These are phyloP conservation scores for Codiaeum variegatum DNA, from an alignment of 441 rosid genomes.

Conservation along the genomic window DNA sequence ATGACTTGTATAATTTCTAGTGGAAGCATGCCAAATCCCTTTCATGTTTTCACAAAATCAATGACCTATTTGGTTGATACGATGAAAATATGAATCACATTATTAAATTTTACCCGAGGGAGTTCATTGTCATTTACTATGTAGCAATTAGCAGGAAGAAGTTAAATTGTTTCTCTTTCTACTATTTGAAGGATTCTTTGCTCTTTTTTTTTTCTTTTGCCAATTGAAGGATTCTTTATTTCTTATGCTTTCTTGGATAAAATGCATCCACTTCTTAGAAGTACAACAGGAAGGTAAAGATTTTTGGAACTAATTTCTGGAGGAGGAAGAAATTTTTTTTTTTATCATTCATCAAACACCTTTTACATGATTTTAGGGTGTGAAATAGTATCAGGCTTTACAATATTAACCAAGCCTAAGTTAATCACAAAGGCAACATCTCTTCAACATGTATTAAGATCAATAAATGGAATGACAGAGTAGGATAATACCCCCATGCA, in stretches of 20 bases:
- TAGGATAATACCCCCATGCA: slow-evolving; percentile 28
- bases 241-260: not conserved
- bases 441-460: not conserved
- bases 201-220: not conserved
- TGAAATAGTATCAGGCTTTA: not conserved
- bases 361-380: slow-evolving; percentile 3
- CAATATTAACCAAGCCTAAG: not conserved
- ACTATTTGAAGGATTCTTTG: not conserved
- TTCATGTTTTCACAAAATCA: slow-evolving; percentile 1
- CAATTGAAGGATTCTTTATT: not conserved
- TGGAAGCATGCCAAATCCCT: not conserved
- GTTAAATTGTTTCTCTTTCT: not conserved
- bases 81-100: not conserved
- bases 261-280: not conserved
- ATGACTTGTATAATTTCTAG: not conserved
- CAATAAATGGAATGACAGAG: not conserved
- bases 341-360: not conserved
- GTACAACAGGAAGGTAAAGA: not conserved
- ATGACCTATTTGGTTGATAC: not conserved
- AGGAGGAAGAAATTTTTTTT: not conserved
- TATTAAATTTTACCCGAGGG: not conserved
- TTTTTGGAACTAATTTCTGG: not conserved
- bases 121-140: not conserved
- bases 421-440: not conserved
- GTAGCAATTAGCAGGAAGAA: not conserved